A percentile compares a stretch with the other conserved stretches of the same genome.
phyloP scores from a whole-genome alignment of 371 early-diverging fungal genomes.

The Amoeboaphelidium protococcarum region DNA sequence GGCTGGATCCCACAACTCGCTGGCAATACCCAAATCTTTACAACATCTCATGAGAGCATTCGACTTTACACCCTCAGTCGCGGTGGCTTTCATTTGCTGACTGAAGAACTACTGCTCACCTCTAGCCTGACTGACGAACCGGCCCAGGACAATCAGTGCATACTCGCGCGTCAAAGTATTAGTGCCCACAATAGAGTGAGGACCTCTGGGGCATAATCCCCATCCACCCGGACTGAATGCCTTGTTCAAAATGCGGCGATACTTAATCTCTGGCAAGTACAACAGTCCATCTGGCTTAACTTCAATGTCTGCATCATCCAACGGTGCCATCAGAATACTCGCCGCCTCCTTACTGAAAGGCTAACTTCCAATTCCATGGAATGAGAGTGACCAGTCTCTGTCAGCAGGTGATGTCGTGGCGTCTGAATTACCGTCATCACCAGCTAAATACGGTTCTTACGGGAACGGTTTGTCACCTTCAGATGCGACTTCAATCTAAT shows the following conservation, averaged over 20 bases:
- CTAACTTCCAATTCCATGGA: slow-evolving; percentile 31
- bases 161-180: slow-evolving; percentile 1
- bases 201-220: slow-evolving; percentile 41
- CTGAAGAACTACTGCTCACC: slow-evolving; percentile 72
- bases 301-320: neutral
- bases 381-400: slow-evolving; percentile 10
- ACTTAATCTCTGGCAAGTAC: slow-evolving; percentile 87
- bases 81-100: slow-evolving; percentile 34
- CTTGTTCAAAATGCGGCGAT: slow-evolving; percentile 67
- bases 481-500: too few relatives aligned
- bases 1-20: slow-evolving; percentile 81
- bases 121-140: slow-evolving; percentile 66
- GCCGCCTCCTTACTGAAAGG: slow-evolving; percentile 38
- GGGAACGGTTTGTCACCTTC: too few relatives aligned
- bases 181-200: slow-evolving; percentile 45
- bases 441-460: too few relatives aligned
- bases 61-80: slow-evolving; percentile 71
- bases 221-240: slow-evolving; percentile 88
- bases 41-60: slow-evolving; percentile 90
- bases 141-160: neutral
- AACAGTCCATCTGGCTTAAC: slow-evolving; percentile 47
- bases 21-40: slow-evolving; percentile 66
- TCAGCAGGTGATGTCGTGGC: too few relatives aligned
- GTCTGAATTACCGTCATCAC: too few relatives aligned
- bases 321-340: slow-evolving; percentile 16